Evolutionary conservation across 371 early-diverging fungal genomes (phyloP), one percentile per base, ranked within the genome.

Genomic region (Apophysomyces elegans): DNA sequence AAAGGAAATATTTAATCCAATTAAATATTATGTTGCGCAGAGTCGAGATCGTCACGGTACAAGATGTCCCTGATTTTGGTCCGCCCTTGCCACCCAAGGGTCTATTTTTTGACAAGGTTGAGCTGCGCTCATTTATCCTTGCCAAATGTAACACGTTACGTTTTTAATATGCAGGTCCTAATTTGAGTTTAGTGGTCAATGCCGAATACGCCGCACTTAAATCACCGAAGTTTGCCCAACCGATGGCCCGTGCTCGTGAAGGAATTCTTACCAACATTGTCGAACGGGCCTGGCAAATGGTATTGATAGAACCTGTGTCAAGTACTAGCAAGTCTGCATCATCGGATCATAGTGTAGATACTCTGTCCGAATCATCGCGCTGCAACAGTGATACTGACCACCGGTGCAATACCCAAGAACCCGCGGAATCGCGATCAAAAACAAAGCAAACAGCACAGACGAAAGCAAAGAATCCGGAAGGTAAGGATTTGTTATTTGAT

Each of bases 141-240:
- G 82, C 83, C 58, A 62, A 62, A 62, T 58, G 62, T 58, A 62
- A 62, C 58, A 58, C 61, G 61, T 45, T 66, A 56, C 61, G 61
- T 66, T 61, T 56, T 66, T 61, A 66, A 66, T 66, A 62, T 50
- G 54, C 54, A 50, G 54, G 54, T 50, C 54, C 54, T 50, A 50
- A 50, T 50, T 50, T 50, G 54, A 50, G 54, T 50, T 50, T 50
- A 78, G 78, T 78, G 71, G 80, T 92, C 32, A 92, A 91, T 70
- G 92, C 87, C 26, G 91, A 91, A 67, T 87, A 90, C 66, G 88
- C 92, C 13, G 89, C 91, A 0, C 84, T 86, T 64, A 89, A 89
- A 69, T 87, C 92, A 37, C 91, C 91, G 5, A 79, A 82, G 59
- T 71, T 86, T 62, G 70, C 79, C 12, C 64, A 70, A n/a, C 85